phyloP scores from a whole-genome alignment of 1,139 yeast genomes.

The Geotrichum macrosporum region DNA sequence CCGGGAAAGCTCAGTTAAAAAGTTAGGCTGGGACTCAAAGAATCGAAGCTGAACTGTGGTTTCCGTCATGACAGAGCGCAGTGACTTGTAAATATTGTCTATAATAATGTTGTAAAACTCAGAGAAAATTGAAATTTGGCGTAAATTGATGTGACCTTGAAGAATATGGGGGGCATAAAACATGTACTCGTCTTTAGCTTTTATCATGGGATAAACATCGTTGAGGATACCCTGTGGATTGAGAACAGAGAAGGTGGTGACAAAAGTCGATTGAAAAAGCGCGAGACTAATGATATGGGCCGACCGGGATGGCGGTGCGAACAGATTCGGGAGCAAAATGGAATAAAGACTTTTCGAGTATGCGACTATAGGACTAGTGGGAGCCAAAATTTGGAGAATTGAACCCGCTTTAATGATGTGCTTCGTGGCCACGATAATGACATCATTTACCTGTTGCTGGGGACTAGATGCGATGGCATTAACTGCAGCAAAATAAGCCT shows the following conservation, averaged over 20 bases:
- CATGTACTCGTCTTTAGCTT: slow-evolving; percentile 18
- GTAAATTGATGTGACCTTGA: slow-evolving; percentile 21
- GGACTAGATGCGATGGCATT: slow-evolving; percentile 3
- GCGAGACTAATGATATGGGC: slow-evolving; percentile 8
- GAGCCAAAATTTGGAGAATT: slow-evolving; percentile 7
- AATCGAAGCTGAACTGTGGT: slow-evolving; percentile 21
- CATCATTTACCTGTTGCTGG: slow-evolving; percentile 7
- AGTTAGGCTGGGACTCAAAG: slow-evolving; percentile 22
- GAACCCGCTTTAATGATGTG: slow-evolving; percentile 18
- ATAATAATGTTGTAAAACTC: slow-evolving; percentile 14
- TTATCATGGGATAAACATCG: slow-evolving; percentile 18
- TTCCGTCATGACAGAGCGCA: slow-evolving; percentile 9
- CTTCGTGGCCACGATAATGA: slow-evolving; percentile 3
- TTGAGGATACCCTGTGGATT: slow-evolving; percentile 14
- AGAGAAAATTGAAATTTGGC: slow-evolving; percentile 17
- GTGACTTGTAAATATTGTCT: neutral
- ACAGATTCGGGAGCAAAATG: slow-evolving; percentile 16
- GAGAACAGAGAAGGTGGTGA: slow-evolving; percentile 18
- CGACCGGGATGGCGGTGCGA: slow-evolving; percentile 17
- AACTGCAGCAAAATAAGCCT: slow-evolving; percentile 7
- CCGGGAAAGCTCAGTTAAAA: slow-evolving; percentile 12
- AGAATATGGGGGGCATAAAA: slow-evolving; percentile 22
- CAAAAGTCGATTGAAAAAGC: slow-evolving; percentile 21
- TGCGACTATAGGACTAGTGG: slow-evolving; percentile 16
- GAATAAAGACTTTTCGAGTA: slow-evolving; percentile 21